Conservation (phyloP, 306 rosid species). For the Nissolia schottii region DNA sequence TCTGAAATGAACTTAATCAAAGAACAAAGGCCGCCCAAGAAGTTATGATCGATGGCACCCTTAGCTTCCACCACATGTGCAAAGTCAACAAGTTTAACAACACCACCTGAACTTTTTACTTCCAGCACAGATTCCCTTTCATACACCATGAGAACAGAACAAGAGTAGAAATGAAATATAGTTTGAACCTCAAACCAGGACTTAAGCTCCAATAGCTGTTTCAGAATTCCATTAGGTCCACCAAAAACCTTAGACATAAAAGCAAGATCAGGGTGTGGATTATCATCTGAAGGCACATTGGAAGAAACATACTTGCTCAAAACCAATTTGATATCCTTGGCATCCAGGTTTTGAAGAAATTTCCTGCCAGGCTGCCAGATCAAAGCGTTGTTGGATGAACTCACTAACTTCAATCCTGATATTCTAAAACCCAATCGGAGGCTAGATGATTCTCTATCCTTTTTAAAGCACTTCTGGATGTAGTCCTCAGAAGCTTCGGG, state of each 20-base stretch:
- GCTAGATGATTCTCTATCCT: conserved; percentile 51
- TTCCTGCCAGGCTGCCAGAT: conserved; percentile 55
- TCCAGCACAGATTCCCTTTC: conserved; percentile 40
- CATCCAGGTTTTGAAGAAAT: conserved; percentile 20
- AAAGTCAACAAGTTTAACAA: conserved; percentile 71
- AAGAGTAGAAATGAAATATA: conserved; percentile 59
- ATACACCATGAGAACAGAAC: conserved; percentile 60
- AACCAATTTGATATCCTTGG: conserved; percentile 24
- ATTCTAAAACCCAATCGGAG: conserved; percentile 59
- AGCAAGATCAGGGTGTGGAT: conserved; percentile 37
- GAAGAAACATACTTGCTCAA: conserved; percentile 68
- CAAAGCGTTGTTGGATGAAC: conserved; percentile 24
- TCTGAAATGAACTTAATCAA: conserved; percentile 64
- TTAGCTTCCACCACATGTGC: conserved; percentile 62
- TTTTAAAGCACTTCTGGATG: conserved; percentile 39
- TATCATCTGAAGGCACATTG: conserved; percentile 22
- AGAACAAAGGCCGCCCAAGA: conserved; percentile 91
- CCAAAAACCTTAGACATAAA: conserved; percentile 48
- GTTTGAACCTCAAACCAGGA: conserved; percentile 87
- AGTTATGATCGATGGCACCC: conserved; percentile 84
- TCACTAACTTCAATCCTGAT: conserved; percentile 57
- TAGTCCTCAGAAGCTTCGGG: conserved; percentile 59
- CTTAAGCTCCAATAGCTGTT: conserved; percentile 62
- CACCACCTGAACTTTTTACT: conserved; percentile 26
- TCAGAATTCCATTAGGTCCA: conserved; percentile 46